Evolutionary conservation across 2,329 filamentous ascomycete genomes (phyloP), one percentile per base, ranked within the genome.

Genomic region (Penicillium paneum): DNA sequence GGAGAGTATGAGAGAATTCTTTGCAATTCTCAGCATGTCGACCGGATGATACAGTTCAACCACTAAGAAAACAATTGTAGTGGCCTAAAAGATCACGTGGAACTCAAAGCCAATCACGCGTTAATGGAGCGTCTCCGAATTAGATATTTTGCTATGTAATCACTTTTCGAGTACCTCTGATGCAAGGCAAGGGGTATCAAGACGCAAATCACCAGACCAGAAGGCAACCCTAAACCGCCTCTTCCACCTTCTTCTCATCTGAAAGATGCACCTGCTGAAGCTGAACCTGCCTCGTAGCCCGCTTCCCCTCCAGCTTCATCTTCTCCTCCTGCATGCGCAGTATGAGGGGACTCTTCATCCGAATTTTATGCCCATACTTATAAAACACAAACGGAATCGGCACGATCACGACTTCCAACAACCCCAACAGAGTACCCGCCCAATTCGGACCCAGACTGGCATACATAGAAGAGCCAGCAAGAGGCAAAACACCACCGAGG

Each of bases 301-400:
- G 57, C 60, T 76, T 79, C 15, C 72, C 74, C 36, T 80, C 78
- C 49, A 77, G 55, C 51, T 73, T 74, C 61, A 70, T 72, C 63
- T 78, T 77, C 50, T 82, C 79, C 58, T 79, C 73, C 55, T 83
- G 81, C 67, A 85, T 85, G 72, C 71, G 81, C 50, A 74, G 64
- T 55, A 86, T 86, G 63, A 86, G 67, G 11, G 70, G 65, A 54
- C 81, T 82, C 73, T 79, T 80, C 66, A 77, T 71, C 45, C 84
- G 71, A 58, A 87, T 84, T 68, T 76, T 78, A 44, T 80, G 69
- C 1, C 82, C 80, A 60, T 85, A 83, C 39, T 75, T 71, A 60
- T 90, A 94, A 65, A 95, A 94, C 0, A 90, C 78, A 53, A 93
- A 81, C 0, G 90, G 90, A 43, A 94, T 91, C 0, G 91, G 90